Evolutionary conservation across 768 basidiomycete species (phyloP), one percentile per base, ranked within the genome.

Genomic region (Serendipita indica): DNA sequence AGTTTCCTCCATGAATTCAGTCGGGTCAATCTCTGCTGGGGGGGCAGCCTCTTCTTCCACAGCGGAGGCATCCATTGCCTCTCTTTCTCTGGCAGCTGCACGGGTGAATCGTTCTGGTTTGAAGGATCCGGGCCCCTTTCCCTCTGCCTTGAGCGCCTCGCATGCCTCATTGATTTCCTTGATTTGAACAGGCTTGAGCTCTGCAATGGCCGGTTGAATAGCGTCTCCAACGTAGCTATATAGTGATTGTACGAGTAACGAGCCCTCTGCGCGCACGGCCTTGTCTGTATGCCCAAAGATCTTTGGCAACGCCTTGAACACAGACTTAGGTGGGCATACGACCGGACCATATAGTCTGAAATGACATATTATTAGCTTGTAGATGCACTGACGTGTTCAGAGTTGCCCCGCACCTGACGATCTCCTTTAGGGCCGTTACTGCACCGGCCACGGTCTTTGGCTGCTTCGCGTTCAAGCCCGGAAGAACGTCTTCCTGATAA

Each of bases 271-370:
- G 61, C 96, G 86, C 57, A 99, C 96, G 27, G 81, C 85, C 72
- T 98, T 98, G 71, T 99, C 96, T 14, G 81, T 83, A 67, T 99
- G 96, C 2, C 82, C 81, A 60, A 98, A 99, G 52, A 98, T 89
- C 73, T 92, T 94, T 33, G 93, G 87, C 20, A 99, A 71, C 3
- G 78, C 70, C 67, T 93, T 93, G 58, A 98, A 76, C n/a, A 97
- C 74, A 12, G 85, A 82, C 34, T 86, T 79, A 3, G 86, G 79
- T 10, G 84, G 82, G 14, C 81, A 76, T n/a, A 77, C 76, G 67
- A 84, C 81, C 3, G 76, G 75, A 57, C 96, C 96, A 69, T 93
- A 97, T 35, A 73, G 67, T 49, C 94, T 97, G 64, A 63, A 7
- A 56, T 37, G 34, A 49, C 33, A 54, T 39, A 33, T 59, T 34